These are phyloP conservation scores for Sporobolomyces pararoseus DNA, from an alignment of 768 basidiomycete genomes.

Conservation along the genomic window DNA sequence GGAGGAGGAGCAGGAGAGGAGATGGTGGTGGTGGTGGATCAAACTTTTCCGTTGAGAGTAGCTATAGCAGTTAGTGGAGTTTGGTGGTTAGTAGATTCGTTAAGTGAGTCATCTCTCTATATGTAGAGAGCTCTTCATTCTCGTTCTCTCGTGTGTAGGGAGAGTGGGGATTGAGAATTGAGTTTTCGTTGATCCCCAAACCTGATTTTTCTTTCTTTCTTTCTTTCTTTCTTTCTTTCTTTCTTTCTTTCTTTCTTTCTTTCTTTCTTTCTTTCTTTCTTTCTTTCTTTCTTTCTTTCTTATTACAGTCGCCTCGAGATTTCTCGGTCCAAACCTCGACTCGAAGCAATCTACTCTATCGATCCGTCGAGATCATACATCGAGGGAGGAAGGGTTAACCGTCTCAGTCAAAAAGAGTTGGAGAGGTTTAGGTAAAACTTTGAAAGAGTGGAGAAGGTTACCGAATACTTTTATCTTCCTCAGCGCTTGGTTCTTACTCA, in stretches of 20 bases:
- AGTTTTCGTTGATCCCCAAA: too few relatives aligned
- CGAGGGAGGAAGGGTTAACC: constrained; percentile 9
- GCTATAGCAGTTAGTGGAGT: constrained; percentile 78
- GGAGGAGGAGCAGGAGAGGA: constrained; percentile 48
- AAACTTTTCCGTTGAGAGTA: constrained; percentile 71
- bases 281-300: too few relatives aligned
- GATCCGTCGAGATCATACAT: background rate
- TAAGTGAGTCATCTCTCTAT: constrained; percentile 57
- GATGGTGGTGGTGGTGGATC: too few relatives aligned
- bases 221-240: too few relatives aligned
- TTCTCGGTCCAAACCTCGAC: constrained; percentile 16
- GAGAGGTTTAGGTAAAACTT: constrained; percentile 69
- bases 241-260: too few relatives aligned
- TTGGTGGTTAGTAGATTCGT: constrained; percentile 80
- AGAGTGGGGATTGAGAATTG: too few relatives aligned
- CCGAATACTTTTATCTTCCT: constrained; percentile 84
- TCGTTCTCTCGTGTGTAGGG: too few relatives aligned
- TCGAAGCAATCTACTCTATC: background rate
- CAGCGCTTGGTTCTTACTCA: constrained; percentile 88
- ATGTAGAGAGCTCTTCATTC: too few relatives aligned
- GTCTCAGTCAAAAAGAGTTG: constrained; percentile 66
- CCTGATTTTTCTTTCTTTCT: too few relatives aligned
- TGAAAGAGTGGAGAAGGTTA: constrained; percentile 69
- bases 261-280: too few relatives aligned
- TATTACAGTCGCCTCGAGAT: constrained; percentile 18